Conservation (phyloP, 2,329 filamentous ascomycete genomes). For the Metarhizium anisopliae region DNA sequence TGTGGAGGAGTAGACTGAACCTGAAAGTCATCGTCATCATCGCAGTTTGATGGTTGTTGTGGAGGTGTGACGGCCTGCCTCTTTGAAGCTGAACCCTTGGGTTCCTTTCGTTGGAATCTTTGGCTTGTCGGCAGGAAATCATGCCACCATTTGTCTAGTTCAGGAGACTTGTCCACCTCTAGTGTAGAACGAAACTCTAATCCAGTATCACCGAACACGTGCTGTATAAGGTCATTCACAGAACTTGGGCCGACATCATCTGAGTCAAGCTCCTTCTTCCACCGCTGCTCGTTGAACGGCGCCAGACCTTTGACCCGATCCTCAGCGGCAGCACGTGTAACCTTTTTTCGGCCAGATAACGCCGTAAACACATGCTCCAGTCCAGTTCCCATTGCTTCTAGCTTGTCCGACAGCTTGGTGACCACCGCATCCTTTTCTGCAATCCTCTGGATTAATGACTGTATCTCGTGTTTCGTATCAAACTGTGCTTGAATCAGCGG, state of each 20-base stretch:
- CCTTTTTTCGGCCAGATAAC: slow-evolving; percentile 38
- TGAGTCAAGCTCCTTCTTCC: slow-evolving; percentile 22
- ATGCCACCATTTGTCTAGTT: slow-evolving; percentile 41
- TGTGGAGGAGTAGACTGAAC: slow-evolving; percentile 38
- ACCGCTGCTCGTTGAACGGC: slow-evolving; percentile 33
- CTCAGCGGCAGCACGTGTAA: slow-evolving; percentile 34
- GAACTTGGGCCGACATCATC: slow-evolving; percentile 19
- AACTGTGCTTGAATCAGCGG: slow-evolving; percentile 41
- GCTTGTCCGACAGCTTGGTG: slow-evolving; percentile 41
- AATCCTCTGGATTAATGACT: slow-evolving; percentile 33
- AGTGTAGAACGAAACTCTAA: slow-evolving; percentile 20
- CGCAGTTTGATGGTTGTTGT: slow-evolving; percentile 10
- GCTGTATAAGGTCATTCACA: slow-evolving; percentile 26
- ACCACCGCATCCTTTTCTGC: slow-evolving; percentile 44
- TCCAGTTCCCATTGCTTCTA: slow-evolving; percentile 41
- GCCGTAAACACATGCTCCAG: slow-evolving; percentile 45
- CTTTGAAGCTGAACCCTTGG: background rate
- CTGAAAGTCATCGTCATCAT: slow-evolving; percentile 42
- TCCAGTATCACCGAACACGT: slow-evolving; percentile 30
- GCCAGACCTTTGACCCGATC: slow-evolving; percentile 43
- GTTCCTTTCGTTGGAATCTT: slow-evolving; percentile 11
- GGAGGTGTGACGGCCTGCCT: background rate
- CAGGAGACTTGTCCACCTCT: slow-evolving; percentile 22
- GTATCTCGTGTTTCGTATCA: slow-evolving; percentile 28
- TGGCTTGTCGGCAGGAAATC: slow-evolving; percentile 26